Conservation (phyloP, 129 eudicot species). For the Saposhnikovia divaricata region DNA sequence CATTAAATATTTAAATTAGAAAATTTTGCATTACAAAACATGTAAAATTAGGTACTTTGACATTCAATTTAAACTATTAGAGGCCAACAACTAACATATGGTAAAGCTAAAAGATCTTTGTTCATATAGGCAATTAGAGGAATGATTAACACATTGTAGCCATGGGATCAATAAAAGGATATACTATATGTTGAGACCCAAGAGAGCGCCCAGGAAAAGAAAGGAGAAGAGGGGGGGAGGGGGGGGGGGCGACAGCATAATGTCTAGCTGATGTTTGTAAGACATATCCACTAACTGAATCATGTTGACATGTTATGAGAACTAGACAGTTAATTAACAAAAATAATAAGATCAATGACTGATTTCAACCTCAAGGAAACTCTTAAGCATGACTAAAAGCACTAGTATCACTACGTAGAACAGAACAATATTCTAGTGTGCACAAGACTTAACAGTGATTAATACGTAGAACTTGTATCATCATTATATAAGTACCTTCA, state of each 20-base stretch:
- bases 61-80: not conserved
- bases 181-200: not conserved
- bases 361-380: constrained; percentile 3
- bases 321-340: not conserved
- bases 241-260: not conserved
- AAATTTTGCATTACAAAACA: not conserved
- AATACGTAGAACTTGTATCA: not conserved
- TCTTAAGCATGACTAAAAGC: not conserved
- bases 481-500: constrained; percentile 40
- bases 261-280: not conserved
- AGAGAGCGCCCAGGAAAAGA: not conserved
- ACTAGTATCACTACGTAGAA: not conserved
- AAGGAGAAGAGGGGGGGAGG: no score
- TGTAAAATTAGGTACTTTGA: not conserved
- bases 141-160: not conserved
- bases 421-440: not conserved
- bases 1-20: not conserved
- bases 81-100: not conserved
- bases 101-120: not conserved
- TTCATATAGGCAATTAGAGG: not conserved
- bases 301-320: not conserved
- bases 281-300: not conserved
- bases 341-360: not conserved
- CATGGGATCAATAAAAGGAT: not conserved
- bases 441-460: not conserved